These are phyloP conservation scores for Aotearoamyces nothofagi DNA, from an alignment of 2,329 filamentous ascomycete species.

Conservation along the genomic window DNA sequence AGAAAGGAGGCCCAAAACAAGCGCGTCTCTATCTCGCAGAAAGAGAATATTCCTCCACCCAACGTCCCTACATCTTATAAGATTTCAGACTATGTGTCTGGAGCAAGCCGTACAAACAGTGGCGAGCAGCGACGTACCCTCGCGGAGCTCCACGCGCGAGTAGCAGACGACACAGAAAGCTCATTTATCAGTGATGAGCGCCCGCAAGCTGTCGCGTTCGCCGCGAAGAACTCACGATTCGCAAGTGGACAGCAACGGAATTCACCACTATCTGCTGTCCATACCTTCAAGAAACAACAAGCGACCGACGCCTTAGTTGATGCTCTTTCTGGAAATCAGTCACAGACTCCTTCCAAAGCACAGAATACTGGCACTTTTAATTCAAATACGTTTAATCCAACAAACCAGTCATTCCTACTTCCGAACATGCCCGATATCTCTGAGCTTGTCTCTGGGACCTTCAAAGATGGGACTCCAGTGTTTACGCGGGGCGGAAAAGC, in stretches of 20 bases:
- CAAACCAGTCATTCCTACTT: conserved; percentile 42
- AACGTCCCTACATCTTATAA: conserved; percentile 8
- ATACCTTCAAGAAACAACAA: conserved; percentile 6
- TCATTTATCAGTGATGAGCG: conserved; percentile 33
- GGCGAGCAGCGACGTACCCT: conserved; percentile 29
- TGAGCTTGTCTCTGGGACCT: conserved; percentile 40
- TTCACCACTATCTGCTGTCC: conserved; percentile 23
- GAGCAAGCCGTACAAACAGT: conserved; percentile 17
- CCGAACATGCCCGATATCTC: conserved; percentile 45
- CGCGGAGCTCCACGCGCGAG: conserved; percentile 38
- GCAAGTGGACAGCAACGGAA: conserved; percentile 24
- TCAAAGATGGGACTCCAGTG: conserved; percentile 18
- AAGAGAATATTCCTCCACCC: conserved; percentile 21
- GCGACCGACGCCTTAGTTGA: conserved; percentile 5
- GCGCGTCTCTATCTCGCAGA: conserved; percentile 20
- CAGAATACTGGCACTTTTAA: conserved; percentile 15
- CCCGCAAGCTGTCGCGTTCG: conserved; percentile 23
- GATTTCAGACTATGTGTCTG: conserved; percentile 13
- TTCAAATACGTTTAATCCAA: conserved; percentile 28
- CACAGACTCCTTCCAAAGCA: conserved; percentile 3
- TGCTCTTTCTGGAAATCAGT: conserved; percentile 1
- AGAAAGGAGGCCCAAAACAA: conserved; percentile 3
- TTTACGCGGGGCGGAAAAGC: conserved; percentile 32
- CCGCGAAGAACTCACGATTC: conserved; percentile 39
- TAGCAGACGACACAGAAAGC: conserved; percentile 33